Percentiles rank a stretch among this genome's conserved stretches.
Conservation (phyloP, 2,329 filamentous ascomycete genomes). For the Aspergillus sp. region DNA sequence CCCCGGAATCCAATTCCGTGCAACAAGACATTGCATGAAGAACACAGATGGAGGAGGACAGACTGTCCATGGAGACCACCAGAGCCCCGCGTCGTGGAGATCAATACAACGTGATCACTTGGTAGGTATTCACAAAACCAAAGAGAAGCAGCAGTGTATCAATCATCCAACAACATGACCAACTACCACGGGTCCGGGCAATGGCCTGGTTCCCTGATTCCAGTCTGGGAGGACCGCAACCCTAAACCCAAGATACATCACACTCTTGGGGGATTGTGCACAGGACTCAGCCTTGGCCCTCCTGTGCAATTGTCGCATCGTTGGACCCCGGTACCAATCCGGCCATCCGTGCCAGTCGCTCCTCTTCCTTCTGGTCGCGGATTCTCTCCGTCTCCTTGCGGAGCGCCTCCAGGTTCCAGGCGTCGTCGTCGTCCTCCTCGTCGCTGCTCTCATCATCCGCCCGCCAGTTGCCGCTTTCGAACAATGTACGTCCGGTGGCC, state of each 20-base stretch:
- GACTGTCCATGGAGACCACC: constrained; percentile 20
- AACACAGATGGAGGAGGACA: constrained; percentile 16
- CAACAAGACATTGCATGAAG: constrained; percentile 4
- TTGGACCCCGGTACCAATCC: constrained; percentile 25
- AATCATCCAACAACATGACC: constrained; percentile 26
- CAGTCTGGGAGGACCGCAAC: constrained; percentile 24
- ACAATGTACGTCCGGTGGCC: constrained; percentile 89
- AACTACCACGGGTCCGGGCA: constrained; percentile 20
- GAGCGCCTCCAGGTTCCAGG: constrained; percentile 80
- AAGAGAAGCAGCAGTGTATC: constrained; percentile 19
- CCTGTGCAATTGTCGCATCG: constrained; percentile 20
- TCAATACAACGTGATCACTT: constrained; percentile 17
- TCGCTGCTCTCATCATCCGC: constrained; percentile 63
- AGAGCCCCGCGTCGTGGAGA: constrained; percentile 25
- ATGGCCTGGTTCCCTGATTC: constrained; percentile 18
- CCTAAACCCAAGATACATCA: constrained; percentile 27
- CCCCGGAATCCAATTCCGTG: constrained; percentile 1
- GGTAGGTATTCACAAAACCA: constrained; percentile 7
- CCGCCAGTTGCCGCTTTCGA: constrained; percentile 94
- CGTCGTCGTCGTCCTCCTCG: constrained; percentile 57
- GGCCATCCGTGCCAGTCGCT: constrained; percentile 51
- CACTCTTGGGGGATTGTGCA: constrained; percentile 17
- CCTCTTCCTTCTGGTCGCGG: constrained; percentile 73
- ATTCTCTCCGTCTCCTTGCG: constrained; percentile 80
- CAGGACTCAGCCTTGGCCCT: constrained; percentile 27